Evolutionary conservation across 2,329 filamentous ascomycete species (phyloP).

Genomic region (Cryphonectria carpinicola): DNA sequence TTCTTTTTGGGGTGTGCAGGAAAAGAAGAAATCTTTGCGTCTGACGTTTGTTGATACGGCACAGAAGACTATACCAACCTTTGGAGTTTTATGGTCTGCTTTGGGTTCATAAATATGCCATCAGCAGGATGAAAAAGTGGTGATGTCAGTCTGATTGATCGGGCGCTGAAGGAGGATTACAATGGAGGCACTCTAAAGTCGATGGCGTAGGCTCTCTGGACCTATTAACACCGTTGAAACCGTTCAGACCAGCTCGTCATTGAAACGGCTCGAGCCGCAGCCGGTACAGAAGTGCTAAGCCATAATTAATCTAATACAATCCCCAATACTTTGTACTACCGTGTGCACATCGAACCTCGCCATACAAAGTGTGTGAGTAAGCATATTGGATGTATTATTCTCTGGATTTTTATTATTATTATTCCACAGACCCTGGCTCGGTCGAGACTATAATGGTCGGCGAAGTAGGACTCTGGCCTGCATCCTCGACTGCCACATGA

Average conservation of each 20-base stretch:
- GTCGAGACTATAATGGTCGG: conserved; percentile 3
- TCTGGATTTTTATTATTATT: not conserved
- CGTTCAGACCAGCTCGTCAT: conserved; percentile 22
- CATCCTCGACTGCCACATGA: not conserved
- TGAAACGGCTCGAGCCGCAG: conserved; percentile 1
- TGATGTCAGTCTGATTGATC: conserved; percentile 13
- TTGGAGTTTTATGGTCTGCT: not conserved
- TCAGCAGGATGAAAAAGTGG: not conserved
- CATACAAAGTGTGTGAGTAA: not conserved
- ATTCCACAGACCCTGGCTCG: not conserved
- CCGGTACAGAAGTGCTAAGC: not conserved
- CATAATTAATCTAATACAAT: not conserved
- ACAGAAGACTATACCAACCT: not conserved
- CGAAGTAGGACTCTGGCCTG: not conserved
- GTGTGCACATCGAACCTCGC: not conserved
- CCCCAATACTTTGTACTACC: not conserved
- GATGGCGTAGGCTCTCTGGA: conserved; percentile 6
- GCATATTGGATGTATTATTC: not conserved
- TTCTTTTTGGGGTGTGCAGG: not conserved
- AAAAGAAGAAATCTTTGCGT: no score
- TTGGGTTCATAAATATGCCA: not conserved
- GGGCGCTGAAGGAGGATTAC: not conserved
- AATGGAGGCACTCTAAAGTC: conserved; percentile 14
- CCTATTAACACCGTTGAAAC: not conserved
- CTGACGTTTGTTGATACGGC: no score